Evolutionary conservation across 2,329 filamentous ascomycete genomes (phyloP), one percentile per base, ranked within the genome.

Genomic region (Zalaria sp.): DNA sequence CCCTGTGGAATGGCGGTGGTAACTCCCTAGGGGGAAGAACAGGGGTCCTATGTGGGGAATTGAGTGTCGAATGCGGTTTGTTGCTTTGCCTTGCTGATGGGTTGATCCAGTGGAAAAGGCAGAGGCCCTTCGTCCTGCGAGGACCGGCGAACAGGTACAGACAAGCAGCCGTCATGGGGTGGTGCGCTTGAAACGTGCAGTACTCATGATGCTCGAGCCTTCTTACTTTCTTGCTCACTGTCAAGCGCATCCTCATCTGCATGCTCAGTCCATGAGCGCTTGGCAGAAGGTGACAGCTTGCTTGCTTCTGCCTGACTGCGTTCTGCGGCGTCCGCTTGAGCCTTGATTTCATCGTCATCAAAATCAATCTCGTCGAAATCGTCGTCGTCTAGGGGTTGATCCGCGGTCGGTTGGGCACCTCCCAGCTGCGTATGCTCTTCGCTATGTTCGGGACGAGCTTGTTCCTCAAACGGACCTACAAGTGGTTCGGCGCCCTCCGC

Each of bases 311-410:
- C 32, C n/a, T 26, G 32, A 27, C 25, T 38, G 31, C 35, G 34
- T 38, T 8, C 29, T 28, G 38, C 39, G 27, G 9, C 31, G 7
- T 34, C 34, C 10, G 10, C 9, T 28, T 52, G 49, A 5, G 43
- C 36, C 25, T 51, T 49, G 7, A 51, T 43, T 10, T 51, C 50
- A 35, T 54, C 51, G 5, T 49, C 42, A 18, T 48, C 43, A 25
- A 46, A 48, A 35, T 43, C 38, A 27, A 41, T 46, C 9, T 56
- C 50, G 6, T 49, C 46, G n/a, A 39, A 45, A n/a, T 52, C 42
- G 10, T 34, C 34, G 11, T 31, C 29, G 28, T 31, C 39, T 31
- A 28, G 29, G 29, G 29, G 29, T 32, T 32, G 29, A 7, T 5
- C 34, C n/a, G 35, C 40, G 25, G 25, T 5, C 5, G 25, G 6